Evolutionary conservation across 805 yeast species (phyloP).

Genomic region (Wickerhamiella kazuoi): DNA sequence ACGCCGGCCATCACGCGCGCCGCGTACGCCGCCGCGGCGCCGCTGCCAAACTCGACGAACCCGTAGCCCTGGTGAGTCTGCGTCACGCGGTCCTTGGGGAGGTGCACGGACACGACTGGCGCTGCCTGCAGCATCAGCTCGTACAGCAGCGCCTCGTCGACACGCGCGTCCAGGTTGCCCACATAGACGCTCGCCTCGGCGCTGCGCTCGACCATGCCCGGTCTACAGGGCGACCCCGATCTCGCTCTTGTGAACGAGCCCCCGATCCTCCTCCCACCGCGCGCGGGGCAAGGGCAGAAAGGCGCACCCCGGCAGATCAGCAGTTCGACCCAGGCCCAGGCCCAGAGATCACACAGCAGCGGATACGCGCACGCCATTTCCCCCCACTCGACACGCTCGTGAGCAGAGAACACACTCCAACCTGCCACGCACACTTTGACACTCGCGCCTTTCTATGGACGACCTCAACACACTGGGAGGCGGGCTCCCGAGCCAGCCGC

Average conservation of each 20-base stretch:
- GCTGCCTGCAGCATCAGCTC: constrained; percentile 78
- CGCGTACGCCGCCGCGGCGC: constrained; percentile 55
- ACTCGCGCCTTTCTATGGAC: too few species aligned
- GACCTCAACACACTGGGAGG: not conserved
- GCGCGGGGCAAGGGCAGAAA: too few species aligned
- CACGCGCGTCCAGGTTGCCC: constrained; percentile 67
- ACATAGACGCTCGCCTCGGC: constrained; percentile 32
- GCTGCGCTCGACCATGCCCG: constrained; percentile 1
- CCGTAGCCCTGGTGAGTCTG: constrained; percentile 74
- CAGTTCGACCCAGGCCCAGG: too few species aligned
- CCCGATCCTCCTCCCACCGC: too few species aligned
- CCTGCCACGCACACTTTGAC: too few species aligned
- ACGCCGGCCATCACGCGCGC: constrained; percentile 41
- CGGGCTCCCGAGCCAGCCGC: not conserved
- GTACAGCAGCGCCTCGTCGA: constrained; percentile 50
- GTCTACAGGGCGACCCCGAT: too few species aligned
- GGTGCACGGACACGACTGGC: constrained; percentile 48
- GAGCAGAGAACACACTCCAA: too few species aligned
- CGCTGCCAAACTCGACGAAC: constrained; percentile 51
- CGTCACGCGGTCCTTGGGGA: constrained; percentile 65
- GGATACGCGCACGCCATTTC: too few species aligned
- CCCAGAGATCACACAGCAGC: too few species aligned
- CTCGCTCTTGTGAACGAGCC: too few species aligned
- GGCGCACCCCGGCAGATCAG: too few species aligned
- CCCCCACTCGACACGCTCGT: too few species aligned